Percentiles rank a stretch among this genome's conserved stretches.
Conservation (phyloP, 202 grass and related monocot genomes). For the Saccharum hybrid region DNA sequence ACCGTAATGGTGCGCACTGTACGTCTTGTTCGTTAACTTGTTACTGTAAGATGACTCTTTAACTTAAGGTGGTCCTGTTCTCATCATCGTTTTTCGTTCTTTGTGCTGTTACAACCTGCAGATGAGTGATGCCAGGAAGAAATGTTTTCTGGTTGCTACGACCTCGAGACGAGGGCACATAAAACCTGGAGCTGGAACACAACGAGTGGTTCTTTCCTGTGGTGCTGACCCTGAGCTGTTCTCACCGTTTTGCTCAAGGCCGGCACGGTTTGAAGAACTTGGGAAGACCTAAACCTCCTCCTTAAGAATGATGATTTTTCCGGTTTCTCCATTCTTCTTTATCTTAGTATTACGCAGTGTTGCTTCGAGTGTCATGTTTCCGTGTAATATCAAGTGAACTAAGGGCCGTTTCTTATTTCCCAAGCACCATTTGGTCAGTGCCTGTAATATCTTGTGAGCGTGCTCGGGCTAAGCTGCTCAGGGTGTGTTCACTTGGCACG, state of each 20-base stretch:
- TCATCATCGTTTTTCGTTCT: background rate
- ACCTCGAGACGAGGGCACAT: background rate
- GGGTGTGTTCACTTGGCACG: too few relatives aligned
- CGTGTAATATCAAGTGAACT: background rate
- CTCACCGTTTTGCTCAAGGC: background rate
- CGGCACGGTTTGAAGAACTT: background rate
- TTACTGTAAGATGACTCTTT: background rate
- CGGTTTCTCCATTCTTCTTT: background rate
- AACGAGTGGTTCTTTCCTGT: background rate
- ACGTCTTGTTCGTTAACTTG: background rate
- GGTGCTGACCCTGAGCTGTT: background rate
- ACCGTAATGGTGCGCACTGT: conserved; percentile 56
- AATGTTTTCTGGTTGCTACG: background rate
- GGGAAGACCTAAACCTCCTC: background rate
- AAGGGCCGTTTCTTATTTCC: background rate
- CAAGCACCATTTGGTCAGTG: background rate
- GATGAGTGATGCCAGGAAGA: conserved; percentile 30
- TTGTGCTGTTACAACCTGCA: conserved; percentile 5
- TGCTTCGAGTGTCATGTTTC: conserved; percentile 6
- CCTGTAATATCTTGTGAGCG: conserved; percentile 42
- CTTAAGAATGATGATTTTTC: background rate
- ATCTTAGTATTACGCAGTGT: background rate
- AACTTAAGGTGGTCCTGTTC: background rate
- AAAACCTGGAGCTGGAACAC: background rate
- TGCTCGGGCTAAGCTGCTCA: background rate